Evolutionary conservation across 352 stramenopile genomes (phyloP), one percentile per base, ranked within the genome.

Genomic region (Pythium vanterpoolii): DNA sequence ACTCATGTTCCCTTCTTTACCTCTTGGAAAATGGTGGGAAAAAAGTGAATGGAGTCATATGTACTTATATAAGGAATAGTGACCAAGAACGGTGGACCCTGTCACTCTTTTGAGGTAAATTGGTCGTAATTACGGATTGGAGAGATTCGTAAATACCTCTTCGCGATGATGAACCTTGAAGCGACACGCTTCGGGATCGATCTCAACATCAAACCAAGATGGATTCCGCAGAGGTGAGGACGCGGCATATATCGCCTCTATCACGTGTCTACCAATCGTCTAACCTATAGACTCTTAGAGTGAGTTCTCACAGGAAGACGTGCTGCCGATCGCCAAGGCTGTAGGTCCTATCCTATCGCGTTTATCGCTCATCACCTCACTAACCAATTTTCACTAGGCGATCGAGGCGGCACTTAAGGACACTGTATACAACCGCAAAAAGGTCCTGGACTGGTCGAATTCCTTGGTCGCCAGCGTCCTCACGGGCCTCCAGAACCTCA

Each of bases 401-500:
- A 93, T 93, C 55, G 83, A 93, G 46, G 61, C 76, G 24, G 73
- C 79, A 21, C 62, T 93, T 13, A 93, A 93, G 45, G 83, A 91
- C 64, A 88, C 81, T 0, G 79, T 91, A 34, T 93, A 93, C 73
- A 93, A 89, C 56, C 72, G 81, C 61, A 93, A 93, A 60, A 93
- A 93, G 38, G 83, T 91, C 28, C 73, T 91, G 48, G 83, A 93
- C 68, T 93, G 83, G 83, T 88, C 79, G 57, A 93, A 93, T 51
- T 79, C 83, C 33, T 72, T 93, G 24, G 83, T 93, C 39, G 83
- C 83, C 2, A 67, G 76, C n/a, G 83, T 93, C 33, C 76, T 93
- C 53, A 87, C 77, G 24, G 83, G 81, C 0, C 71, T 93, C 34
- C 83, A 90, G 69, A 91, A 89, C 68, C 77, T 93, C 69, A 93